Evolutionary conservation across 2,329 filamentous ascomycete genomes (phyloP), one percentile per base, ranked within the genome.

Genomic region (Dothidotthia symphoricarpi): DNA sequence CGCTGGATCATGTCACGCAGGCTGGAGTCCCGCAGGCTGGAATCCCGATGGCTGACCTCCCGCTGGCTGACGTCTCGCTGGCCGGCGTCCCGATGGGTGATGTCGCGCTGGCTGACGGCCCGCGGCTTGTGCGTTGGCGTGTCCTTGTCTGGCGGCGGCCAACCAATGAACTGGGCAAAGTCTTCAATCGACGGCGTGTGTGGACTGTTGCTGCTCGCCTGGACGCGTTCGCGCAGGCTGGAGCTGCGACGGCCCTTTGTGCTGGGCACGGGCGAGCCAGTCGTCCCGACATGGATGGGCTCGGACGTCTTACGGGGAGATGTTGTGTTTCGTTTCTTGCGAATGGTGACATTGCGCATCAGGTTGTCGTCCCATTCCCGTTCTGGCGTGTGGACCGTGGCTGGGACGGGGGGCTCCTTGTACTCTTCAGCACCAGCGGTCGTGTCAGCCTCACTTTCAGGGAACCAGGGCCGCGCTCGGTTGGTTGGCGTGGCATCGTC

Each of bases 101-200:
- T n/a, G n/a, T n/a, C n/a, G n/a, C n/a, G n/a, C n/a, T 54, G 53
- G 24, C 63, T 61, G 8, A 51, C 45, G 24, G 66, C 63, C 30
- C 47, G 54, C 14, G 61, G 41, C 25, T 51, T 50, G 12, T 43
- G 45, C 4, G 28, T 39, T 33, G 34, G 56, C 35, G 30, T 58
- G 45, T 44, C 64, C 49, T 49, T 66, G 51, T 32, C 39, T 25
- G 64, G 57, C 7, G 66, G 57, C 15, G 73, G 69, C 75, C 75
- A 77, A 16, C 70, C 73, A 44, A 76, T 75, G 12, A 73, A 66
- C 36, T 72, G 66, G 14, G 71, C 70, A 53, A 74, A 74, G 30
- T 66, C 68, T 28, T 77, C 73, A 14, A 74, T 65, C 1, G 71
- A 73, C 2, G 68, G 55, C 24, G 55, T 62, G 16, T 49, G 51